Evolutionary conservation across 1,284 basidiomycete genomes (phyloP).

Genomic region (Malassezia restricta): DNA sequence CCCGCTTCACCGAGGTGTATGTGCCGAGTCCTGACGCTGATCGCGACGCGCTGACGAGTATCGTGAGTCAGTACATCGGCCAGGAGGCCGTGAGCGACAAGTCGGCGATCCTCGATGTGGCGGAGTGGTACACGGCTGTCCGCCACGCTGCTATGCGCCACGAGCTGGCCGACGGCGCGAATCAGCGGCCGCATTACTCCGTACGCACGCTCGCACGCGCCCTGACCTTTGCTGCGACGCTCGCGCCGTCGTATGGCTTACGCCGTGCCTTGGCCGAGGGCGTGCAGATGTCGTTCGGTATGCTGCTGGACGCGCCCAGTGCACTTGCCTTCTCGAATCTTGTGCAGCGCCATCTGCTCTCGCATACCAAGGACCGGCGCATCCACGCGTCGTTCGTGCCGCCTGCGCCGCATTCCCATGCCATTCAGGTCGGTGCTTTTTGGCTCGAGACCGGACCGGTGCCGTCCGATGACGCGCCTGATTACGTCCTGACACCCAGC

Average conservation of each 20-base stretch:
- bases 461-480: slow-evolving; percentile 51
- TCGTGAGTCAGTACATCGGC: slow-evolving; percentile 83
- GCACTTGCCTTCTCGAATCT: slow-evolving; percentile 59
- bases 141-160: slow-evolving; percentile 67
- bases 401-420: slow-evolving; percentile 21
- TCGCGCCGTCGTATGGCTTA: slow-evolving; percentile 60
- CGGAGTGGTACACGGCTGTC: slow-evolving; percentile 76
- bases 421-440: slow-evolving; percentile 76
- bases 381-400: slow-evolving; percentile 30
- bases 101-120: slow-evolving; percentile 75
- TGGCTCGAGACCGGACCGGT: slow-evolving; percentile 70
- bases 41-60: slow-evolving; percentile 73
- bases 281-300: slow-evolving; percentile 92
- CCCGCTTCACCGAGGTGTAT: slow-evolving; percentile 89
- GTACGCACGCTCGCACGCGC: slow-evolving; percentile 91
- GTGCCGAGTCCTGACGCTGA: slow-evolving; percentile 86
- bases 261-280: slow-evolving; percentile 89
- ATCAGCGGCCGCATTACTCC: slow-evolving; percentile 89
- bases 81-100: slow-evolving; percentile 71
- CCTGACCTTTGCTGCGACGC: slow-evolving; percentile 76
- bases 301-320: slow-evolving; percentile 74
- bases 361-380: slow-evolving; percentile 61
- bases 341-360: slow-evolving; percentile 56
- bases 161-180: slow-evolving; percentile 85
- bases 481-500: slow-evolving; percentile 89